phyloP scores from a whole-genome alignment of 2,329 filamentous ascomycete genomes.

The Aspergillus viridinutans region DNA sequence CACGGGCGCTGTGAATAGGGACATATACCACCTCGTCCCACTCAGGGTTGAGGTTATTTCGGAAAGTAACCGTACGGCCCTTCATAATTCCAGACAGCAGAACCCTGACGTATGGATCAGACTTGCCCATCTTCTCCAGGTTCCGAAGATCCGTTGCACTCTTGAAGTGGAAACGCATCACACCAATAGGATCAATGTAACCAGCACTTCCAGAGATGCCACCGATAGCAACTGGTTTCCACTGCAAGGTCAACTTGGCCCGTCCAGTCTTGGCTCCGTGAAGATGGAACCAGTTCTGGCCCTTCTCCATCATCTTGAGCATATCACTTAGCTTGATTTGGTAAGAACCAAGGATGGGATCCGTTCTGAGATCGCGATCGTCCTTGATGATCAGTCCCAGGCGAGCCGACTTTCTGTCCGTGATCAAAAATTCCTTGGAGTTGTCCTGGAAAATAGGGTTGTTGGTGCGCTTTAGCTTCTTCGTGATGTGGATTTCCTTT shows the following conservation, averaged over 20 bases:
- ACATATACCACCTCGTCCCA: conserved; percentile 96
- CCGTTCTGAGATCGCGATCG: conserved; percentile 76
- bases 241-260: conserved; percentile 85
- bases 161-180: conserved; percentile 90
- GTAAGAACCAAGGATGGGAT: conserved; percentile 84
- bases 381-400: conserved; percentile 93
- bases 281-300: conserved; percentile 94
- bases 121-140: conserved; percentile 92
- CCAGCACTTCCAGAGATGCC: conserved; percentile 74
- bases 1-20: conserved; percentile 77
- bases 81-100: conserved; percentile 87
- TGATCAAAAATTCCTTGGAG: conserved; percentile 90
- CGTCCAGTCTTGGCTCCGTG: conserved; percentile 75
- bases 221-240: conserved; percentile 88
- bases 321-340: conserved; percentile 95
- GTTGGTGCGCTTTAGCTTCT: conserved; percentile 94
- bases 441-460: conserved; percentile 94
- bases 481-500: conserved; percentile 82
- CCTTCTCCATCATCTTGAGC: conserved; percentile 83
- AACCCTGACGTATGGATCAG: conserved; percentile 88
- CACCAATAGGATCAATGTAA: conserved; percentile 89
- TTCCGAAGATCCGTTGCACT: conserved; percentile 80
- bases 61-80: conserved; percentile 87
- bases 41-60: conserved; percentile 90
- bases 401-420: conserved; percentile 84